phyloP scores from a whole-genome alignment of 805 yeast genomes.

The Myxozyma nipponensis region DNA sequence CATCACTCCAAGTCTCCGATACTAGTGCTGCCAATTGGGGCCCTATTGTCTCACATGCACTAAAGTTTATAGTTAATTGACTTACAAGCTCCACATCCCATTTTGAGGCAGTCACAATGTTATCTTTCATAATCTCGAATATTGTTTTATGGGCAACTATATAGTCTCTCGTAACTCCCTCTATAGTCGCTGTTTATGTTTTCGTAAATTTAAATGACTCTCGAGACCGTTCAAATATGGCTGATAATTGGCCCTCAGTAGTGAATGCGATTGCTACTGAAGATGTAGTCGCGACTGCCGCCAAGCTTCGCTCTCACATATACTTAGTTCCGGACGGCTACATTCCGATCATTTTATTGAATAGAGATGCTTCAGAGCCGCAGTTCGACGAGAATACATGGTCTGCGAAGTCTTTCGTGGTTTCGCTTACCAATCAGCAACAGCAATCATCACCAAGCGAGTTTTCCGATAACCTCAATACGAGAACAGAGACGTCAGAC shows the following conservation, averaged over 20 bases:
- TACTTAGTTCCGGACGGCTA: constrained; percentile 9
- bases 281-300: neutral
- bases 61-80: no score
- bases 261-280: neutral
- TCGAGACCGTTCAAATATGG: no score
- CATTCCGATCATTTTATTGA: constrained; percentile 1
- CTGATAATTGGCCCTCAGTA: neutral
- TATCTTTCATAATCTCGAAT: no score
- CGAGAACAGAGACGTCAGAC: neutral
- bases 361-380: neutral
- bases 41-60: no score
- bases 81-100: no score
- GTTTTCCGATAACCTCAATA: neutral
- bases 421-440: neutral
- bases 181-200: no score
- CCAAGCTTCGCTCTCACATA: constrained; percentile 3
- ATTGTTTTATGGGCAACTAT: no score
- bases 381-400: neutral
- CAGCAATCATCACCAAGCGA: neutral
- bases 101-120: no score
- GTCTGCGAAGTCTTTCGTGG: neutral
- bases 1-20: no score
- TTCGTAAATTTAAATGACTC: no score
- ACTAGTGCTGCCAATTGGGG: no score
- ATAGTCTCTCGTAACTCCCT: no score